phyloP scores from a whole-genome alignment of 2,329 filamentous ascomycete genomes.

The Aspergillaceae sp. region DNA sequence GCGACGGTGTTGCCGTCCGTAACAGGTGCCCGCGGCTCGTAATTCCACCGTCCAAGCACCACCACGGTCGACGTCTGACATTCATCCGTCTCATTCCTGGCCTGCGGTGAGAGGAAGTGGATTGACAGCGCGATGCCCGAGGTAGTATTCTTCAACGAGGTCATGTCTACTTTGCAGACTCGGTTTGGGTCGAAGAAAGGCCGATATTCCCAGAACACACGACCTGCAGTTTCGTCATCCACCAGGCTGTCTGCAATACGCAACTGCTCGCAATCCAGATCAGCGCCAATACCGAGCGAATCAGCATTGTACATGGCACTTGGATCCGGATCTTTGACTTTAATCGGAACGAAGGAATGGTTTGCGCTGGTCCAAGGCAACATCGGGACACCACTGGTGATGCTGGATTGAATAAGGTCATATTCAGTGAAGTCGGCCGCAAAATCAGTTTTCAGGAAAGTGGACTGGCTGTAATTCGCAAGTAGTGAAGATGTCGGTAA shows the following conservation, averaged over 20 bases:
- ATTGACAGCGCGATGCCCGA: constrained; percentile 23
- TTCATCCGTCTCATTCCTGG: constrained; percentile 12
- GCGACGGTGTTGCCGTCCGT: constrained; percentile 23
- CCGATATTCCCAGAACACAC: constrained; percentile 18
- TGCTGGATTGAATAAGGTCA: constrained; percentile 27
- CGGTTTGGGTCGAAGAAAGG: constrained; percentile 16
- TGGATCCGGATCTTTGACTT: constrained; percentile 12
- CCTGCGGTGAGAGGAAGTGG: constrained; percentile 23
- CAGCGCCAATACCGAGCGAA: constrained; percentile 21
- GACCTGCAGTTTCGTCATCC: constrained; percentile 6
- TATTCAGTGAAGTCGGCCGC: constrained; percentile 27
- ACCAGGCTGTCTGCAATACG: constrained; percentile 11
- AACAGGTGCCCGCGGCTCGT: constrained; percentile 15
- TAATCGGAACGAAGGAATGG: constrained; percentile 22
- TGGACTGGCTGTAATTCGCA: constrained; percentile 23
- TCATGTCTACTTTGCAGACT: constrained; percentile 21
- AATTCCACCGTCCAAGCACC: constrained; percentile 27
- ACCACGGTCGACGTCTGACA: constrained; percentile 26
- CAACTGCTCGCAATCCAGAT: constrained; percentile 17
- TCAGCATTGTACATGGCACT: constrained; percentile 19
- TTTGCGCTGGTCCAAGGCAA: constrained; percentile 25
- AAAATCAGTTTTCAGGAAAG: constrained; percentile 22
- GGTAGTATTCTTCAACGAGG: constrained; percentile 11
- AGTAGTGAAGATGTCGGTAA: constrained; percentile 15
- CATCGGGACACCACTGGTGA: constrained; percentile 24